Conservation (phyloP, 441 rosid genomes). For the Aleurites moluccanus region DNA sequence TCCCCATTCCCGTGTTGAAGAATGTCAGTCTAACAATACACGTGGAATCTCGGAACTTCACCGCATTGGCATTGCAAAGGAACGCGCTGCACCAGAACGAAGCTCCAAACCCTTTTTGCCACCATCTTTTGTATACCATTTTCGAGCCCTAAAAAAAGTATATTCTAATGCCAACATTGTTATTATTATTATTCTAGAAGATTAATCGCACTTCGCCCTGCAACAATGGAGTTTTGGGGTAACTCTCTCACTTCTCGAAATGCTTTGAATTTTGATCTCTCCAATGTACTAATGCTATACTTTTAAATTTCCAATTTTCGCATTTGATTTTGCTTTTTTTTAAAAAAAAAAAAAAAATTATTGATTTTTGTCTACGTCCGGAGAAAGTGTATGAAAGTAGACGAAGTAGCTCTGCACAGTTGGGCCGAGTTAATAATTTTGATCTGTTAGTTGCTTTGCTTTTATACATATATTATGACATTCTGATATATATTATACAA, state of each 20-base stretch:
- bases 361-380: neutral
- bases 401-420: neutral
- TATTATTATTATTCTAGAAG: neutral
- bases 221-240: conserved; percentile 64
- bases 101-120: neutral
- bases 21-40: neutral
- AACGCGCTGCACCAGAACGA: neutral
- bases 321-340: neutral
- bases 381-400: neutral
- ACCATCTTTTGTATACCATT: neutral
- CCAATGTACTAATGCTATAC: neutral
- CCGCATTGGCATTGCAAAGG: too few species aligned
- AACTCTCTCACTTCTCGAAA: conserved; percentile 2
- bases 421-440: neutral
- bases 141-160: neutral
- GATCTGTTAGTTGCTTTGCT: neutral
- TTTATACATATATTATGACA: neutral
- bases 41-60: neutral
- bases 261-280: neutral
- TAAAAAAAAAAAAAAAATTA: too few species aligned
- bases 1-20: too few species aligned
- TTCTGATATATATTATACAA: too few species aligned
- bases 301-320: neutral
- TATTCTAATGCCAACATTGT: neutral
- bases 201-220: neutral